These are phyloP conservation scores for Solanum chacoense DNA, from an alignment of 305 asterid species.

Conservation along the genomic window DNA sequence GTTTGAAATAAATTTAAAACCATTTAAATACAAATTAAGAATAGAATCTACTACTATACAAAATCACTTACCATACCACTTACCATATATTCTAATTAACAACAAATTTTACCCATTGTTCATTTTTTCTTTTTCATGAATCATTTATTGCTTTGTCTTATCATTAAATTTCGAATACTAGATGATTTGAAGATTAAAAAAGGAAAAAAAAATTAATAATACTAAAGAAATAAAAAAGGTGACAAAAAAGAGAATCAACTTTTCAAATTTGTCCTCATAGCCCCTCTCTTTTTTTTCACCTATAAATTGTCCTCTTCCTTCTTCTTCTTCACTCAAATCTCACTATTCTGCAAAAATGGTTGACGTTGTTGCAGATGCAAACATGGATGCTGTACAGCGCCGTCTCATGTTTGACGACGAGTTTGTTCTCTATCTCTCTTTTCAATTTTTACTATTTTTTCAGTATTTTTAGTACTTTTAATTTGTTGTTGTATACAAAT, in stretches of 20 bases:
- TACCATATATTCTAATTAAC: neutral
- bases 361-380: slow-evolving; percentile 45
- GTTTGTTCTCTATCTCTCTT: slow-evolving; percentile 25
- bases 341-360: slow-evolving; percentile 16
- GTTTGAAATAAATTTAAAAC: neutral
- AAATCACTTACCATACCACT: neutral
- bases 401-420: slow-evolving; percentile 99
- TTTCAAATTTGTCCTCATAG: neutral
- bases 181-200: neutral
- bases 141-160: neutral
- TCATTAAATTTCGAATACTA: neutral
- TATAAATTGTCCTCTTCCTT: neutral
- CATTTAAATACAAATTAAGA: rapidly evolving
- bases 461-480: neutral
- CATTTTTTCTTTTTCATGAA: no score
- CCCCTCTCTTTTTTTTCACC: neutral
- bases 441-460: neutral
- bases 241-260: neutral
- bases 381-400: slow-evolving; percentile 94
- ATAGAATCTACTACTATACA: rapidly evolving
- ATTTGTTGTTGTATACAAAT: neutral
- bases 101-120: no score
- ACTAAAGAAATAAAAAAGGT: neutral
- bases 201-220: neutral
- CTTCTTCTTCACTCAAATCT: neutral